Conservation (phyloP, 768 basidiomycete genomes). For the Phanerodontia chrysosporium region DNA sequence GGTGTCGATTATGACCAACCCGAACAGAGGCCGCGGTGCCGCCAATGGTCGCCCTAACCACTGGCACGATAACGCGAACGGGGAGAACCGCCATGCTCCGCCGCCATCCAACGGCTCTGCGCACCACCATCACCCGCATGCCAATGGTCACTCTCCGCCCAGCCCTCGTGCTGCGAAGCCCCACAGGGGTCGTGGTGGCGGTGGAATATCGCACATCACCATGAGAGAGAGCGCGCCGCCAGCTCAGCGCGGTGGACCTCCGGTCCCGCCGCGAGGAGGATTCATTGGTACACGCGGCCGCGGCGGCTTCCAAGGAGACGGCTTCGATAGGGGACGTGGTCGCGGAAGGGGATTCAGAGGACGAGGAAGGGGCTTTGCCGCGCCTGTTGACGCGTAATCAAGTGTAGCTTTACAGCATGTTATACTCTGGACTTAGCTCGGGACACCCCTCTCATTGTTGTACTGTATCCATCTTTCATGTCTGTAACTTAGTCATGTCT, state of each 20-base stretch:
- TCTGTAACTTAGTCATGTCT: not conserved
- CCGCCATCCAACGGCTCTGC: not conserved
- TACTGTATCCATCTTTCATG: not conserved
- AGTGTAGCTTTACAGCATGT: not conserved
- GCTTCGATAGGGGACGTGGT: constrained; percentile 1
- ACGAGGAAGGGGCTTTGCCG: not conserved
- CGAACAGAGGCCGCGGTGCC: constrained; percentile 49
- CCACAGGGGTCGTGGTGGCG: not conserved
- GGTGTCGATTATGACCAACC: constrained; percentile 76
- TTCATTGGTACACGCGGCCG: not conserved
- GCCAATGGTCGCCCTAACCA: not conserved
- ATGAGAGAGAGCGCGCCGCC: not conserved
- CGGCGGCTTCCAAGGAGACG: not conserved
- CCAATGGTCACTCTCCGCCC: not conserved
- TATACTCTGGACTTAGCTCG: not conserved
- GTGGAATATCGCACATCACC: not conserved
- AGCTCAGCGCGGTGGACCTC: not conserved
- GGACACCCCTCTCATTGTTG: not conserved
- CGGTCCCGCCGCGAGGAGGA: not conserved
- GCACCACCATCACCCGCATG: not conserved
- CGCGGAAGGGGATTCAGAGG: not conserved
- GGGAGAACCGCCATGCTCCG: not conserved
- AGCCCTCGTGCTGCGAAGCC: not conserved
- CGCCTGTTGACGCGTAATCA: constrained; percentile 2
- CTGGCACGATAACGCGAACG: not conserved